Conservation (phyloP, 805 yeast genomes). For the Starmerella davenportii region DNA sequence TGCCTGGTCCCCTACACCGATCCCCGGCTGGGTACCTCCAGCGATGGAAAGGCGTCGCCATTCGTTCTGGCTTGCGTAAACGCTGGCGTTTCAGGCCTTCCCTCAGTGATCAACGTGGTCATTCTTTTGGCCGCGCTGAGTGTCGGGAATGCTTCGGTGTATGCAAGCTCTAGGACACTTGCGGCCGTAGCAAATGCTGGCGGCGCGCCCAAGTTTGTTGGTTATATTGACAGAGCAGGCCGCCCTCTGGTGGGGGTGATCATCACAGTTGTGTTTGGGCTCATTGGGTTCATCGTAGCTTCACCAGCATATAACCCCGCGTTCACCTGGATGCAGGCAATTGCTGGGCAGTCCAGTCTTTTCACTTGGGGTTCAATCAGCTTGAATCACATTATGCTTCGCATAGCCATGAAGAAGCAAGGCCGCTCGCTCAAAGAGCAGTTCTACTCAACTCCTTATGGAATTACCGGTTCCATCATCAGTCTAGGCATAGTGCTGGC, state of each 20-base stretch:
- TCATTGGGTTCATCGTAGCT: slow-evolving; percentile 38
- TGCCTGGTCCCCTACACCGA: slow-evolving; percentile 50
- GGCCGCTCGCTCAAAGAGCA: slow-evolving; percentile 56
- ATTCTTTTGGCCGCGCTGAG: slow-evolving; percentile 50
- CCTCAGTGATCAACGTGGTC: slow-evolving; percentile 53
- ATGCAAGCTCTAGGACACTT: slow-evolving; percentile 48
- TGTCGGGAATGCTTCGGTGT: slow-evolving; percentile 53
- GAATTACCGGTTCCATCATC: slow-evolving; percentile 47
- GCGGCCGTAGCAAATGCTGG: slow-evolving; percentile 48
- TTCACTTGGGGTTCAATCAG: slow-evolving; percentile 67
- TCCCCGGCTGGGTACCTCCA: slow-evolving; percentile 30
- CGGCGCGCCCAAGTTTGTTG: slow-evolving; percentile 39
- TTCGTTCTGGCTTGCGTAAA: slow-evolving; percentile 48
- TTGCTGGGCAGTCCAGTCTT: slow-evolving; percentile 56
- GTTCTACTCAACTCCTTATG: slow-evolving; percentile 48
- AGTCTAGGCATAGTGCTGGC: slow-evolving; percentile 41
- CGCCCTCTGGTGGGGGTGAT: slow-evolving; percentile 49
- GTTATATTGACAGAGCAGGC: slow-evolving; percentile 51
- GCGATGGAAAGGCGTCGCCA: slow-evolving; percentile 49
- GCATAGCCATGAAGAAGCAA: slow-evolving; percentile 41
- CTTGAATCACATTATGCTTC: slow-evolving; percentile 48
- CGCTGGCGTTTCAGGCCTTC: slow-evolving; percentile 47
- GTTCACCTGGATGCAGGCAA: slow-evolving; percentile 56
- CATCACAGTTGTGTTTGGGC: slow-evolving; percentile 28
- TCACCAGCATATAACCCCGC: slow-evolving; percentile 33